Conservation (phyloP, 768 basidiomycete species). For the Amanita molliuscula region DNA sequence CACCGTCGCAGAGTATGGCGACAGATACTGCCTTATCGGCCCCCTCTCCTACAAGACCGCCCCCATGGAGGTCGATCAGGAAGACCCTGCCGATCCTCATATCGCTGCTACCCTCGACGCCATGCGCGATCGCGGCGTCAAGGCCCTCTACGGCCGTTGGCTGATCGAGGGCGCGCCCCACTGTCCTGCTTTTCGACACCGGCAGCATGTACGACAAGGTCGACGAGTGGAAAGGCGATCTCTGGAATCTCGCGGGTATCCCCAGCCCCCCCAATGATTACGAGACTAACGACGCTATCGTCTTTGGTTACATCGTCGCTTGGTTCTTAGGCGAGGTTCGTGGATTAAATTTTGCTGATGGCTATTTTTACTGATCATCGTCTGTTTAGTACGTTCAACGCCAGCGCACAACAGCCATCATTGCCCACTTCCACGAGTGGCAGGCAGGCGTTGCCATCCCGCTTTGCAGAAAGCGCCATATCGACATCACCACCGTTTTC, state of each 20-base stretch:
- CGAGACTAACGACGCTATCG: slow-evolving; percentile 96
- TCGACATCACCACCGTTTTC: slow-evolving; percentile 98
- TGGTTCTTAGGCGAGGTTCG: slow-evolving; percentile 99
- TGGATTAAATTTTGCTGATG: slow-evolving; percentile 8
- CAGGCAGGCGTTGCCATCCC: slow-evolving; percentile 95
- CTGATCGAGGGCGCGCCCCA: slow-evolving; percentile 94
- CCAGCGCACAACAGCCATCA: slow-evolving; percentile 76
- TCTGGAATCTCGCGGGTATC: slow-evolving; percentile 98
- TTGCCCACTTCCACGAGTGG: slow-evolving; percentile 99
- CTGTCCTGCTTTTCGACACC: slow-evolving; percentile 93
- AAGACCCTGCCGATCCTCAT: slow-evolving; percentile 78
- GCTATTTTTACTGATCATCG: slow-evolving; percentile 4
- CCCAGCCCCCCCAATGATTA: slow-evolving; percentile 94
- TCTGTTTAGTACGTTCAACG: slow-evolving; percentile 59
- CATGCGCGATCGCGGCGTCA: slow-evolving; percentile 88
- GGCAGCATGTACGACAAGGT: slow-evolving; percentile 77
- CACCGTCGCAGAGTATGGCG: slow-evolving; percentile 92
- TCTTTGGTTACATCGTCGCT: slow-evolving; percentile 95
- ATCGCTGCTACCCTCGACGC: slow-evolving; percentile 64
- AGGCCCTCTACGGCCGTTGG: slow-evolving; percentile 94
- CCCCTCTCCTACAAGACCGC: slow-evolving; percentile 98
- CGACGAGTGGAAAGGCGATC: slow-evolving; percentile 98
- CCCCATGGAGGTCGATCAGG: slow-evolving; percentile 96
- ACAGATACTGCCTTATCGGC: slow-evolving; percentile 92
- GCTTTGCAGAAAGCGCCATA: slow-evolving; percentile 89